phyloP scores from a whole-genome alignment of 2,329 filamentous ascomycete species.

The Ophiostoma novo-ulmi region DNA sequence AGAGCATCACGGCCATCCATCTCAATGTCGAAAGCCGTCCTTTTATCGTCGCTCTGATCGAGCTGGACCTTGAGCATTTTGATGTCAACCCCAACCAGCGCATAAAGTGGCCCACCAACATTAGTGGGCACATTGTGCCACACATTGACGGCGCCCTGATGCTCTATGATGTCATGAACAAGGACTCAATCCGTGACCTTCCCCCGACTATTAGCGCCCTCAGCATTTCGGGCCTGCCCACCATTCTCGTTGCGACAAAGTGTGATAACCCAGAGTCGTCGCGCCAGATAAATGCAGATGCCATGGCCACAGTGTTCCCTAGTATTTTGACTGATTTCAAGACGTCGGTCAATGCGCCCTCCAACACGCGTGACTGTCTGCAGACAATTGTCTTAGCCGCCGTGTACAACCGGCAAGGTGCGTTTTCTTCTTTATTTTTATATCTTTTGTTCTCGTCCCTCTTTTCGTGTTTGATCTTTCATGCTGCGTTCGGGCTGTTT shows the following conservation, averaged over 20 bases:
- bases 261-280: slow-evolving; percentile 70
- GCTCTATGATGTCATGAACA: slow-evolving; percentile 80
- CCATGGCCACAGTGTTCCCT: slow-evolving; percentile 59
- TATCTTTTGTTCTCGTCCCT: slow-evolving; percentile 4
- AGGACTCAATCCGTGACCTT: slow-evolving; percentile 67
- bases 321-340: slow-evolving; percentile 68
- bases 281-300: slow-evolving; percentile 65
- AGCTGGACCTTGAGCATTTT: slow-evolving; percentile 62
- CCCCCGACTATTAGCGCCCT: slow-evolving; percentile 70
- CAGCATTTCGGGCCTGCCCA: slow-evolving; percentile 66
- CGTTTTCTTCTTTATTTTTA: slow-evolving; percentile 36
- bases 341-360: slow-evolving; percentile 63
- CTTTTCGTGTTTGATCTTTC: not conserved
- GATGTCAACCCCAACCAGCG: slow-evolving; percentile 54
- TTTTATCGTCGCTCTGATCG: slow-evolving; percentile 57
- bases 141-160: slow-evolving; percentile 77
- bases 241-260: slow-evolving; percentile 81
- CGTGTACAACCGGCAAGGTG: slow-evolving; percentile 63
- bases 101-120: slow-evolving; percentile 62
- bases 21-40: slow-evolving; percentile 54
- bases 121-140: slow-evolving; percentile 66
- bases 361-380: slow-evolving; percentile 70
- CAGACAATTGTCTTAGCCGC: slow-evolving; percentile 69
- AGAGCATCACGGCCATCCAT: slow-evolving; percentile 52
- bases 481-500: not conserved